These are phyloP conservation scores for Pseudogymnoascus sp. DNA, from an alignment of 2,329 filamentous ascomycete species.

Conservation along the genomic window DNA sequence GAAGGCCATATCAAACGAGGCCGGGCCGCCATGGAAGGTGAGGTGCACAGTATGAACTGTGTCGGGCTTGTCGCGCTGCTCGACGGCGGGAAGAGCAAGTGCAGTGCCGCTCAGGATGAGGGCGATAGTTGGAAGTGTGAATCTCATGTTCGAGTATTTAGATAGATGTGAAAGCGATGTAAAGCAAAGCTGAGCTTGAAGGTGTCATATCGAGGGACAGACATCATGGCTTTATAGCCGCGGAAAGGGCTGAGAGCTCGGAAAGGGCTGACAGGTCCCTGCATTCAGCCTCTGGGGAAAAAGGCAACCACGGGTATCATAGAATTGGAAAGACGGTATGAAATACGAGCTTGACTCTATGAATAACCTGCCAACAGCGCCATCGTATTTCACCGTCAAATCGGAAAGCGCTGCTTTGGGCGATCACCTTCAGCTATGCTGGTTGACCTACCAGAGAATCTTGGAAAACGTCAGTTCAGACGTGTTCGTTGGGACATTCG, in stretches of 20 bases:
- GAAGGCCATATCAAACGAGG: slow-evolving; percentile 34
- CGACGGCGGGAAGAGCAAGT: background rate
- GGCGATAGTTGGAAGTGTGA: background rate
- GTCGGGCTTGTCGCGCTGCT: background rate
- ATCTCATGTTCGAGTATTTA: background rate
- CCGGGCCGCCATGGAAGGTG: slow-evolving; percentile 36
- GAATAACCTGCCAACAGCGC: slow-evolving; percentile 7
- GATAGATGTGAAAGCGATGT: background rate
- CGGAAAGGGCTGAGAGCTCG: background rate
- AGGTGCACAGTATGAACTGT: slow-evolving; percentile 18
- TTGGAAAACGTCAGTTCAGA: background rate
- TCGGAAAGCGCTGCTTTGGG: background rate
- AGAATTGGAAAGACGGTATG: background rate
- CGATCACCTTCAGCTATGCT: background rate
- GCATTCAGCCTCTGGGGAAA: background rate
- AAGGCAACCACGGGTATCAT: background rate
- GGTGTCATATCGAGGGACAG: background rate
- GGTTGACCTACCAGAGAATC: background rate
- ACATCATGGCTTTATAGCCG: slow-evolving; percentile 1
- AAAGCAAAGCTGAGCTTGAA: background rate
- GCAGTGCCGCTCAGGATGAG: background rate
- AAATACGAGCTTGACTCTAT: slow-evolving; percentile 7
- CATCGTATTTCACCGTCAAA: background rate
- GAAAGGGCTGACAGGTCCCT: too few relatives aligned
- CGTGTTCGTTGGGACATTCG: background rate